phyloP scores from a whole-genome alignment of 2,329 filamentous ascomycete genomes.

The Bipolaris sorokiniana region DNA sequence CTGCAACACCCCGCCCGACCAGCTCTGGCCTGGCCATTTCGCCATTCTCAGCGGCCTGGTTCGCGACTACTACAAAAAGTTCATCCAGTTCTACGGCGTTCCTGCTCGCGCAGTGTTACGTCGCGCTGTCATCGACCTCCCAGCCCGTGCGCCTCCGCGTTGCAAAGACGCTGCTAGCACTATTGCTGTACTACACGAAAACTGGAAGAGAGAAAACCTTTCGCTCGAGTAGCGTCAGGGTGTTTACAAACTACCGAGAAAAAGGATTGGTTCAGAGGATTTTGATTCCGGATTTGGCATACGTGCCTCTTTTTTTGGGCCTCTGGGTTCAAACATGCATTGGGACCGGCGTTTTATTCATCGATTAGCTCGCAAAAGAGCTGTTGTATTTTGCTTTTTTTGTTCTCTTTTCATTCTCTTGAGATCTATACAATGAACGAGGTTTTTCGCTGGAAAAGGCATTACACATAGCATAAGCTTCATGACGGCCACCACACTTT shows the following conservation, averaged over 20 bases:
- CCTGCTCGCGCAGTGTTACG: slow-evolving; percentile 74
- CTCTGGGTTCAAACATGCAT: not conserved
- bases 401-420: not conserved
- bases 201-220: slow-evolving; percentile 40
- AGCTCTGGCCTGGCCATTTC: slow-evolving; percentile 56
- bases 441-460: too few relatives aligned
- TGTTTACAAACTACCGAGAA: not conserved
- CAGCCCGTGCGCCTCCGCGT: slow-evolving; percentile 49
- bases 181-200: slow-evolving; percentile 39
- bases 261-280: not conserved
- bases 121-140: slow-evolving; percentile 76
- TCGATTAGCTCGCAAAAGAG: not conserved
- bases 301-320: not conserved
- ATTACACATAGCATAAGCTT: too few relatives aligned
- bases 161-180: slow-evolving; percentile 37
- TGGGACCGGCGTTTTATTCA: not conserved
- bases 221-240: slow-evolving; percentile 16
- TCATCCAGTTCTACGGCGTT: slow-evolving; percentile 81
- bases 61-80: slow-evolving; percentile 71
- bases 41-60: slow-evolving; percentile 60
- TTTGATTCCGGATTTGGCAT: not conserved
- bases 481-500: too few relatives aligned
- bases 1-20: slow-evolving; percentile 70
- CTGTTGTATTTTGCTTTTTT: not conserved
- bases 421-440: not conserved